These are phyloP conservation scores for Trypanosoma cruzi DNA, from an alignment of 208 protist species.

Conservation along the genomic window DNA sequence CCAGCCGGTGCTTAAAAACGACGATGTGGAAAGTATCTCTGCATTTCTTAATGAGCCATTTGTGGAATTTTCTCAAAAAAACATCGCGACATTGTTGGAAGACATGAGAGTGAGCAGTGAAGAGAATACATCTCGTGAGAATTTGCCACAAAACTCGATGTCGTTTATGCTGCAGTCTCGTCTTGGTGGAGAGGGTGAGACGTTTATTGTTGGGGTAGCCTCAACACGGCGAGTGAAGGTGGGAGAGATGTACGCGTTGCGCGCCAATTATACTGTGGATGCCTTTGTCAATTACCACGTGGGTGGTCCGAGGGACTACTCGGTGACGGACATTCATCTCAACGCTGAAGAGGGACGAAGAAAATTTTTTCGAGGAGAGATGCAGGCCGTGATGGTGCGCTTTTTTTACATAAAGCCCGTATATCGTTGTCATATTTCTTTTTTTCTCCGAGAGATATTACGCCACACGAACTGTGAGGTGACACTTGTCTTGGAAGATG, in stretches of 20 bases:
- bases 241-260: slow-evolving; percentile 80
- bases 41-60: slow-evolving; percentile 29
- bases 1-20: background rate
- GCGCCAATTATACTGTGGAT: slow-evolving; percentile 89
- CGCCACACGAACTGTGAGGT: slow-evolving; percentile 52
- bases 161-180: background rate
- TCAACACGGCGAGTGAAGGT: slow-evolving; percentile 54
- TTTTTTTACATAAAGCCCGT: slow-evolving; percentile 67
- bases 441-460: slow-evolving; percentile 84
- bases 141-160: background rate
- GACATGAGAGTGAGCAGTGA: slow-evolving; percentile 2
- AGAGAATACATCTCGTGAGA: background rate
- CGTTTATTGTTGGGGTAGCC: slow-evolving; percentile 53
- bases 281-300: slow-evolving; percentile 77
- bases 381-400: slow-evolving; percentile 64
- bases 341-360: slow-evolving; percentile 33
- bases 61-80: slow-evolving; percentile 21
- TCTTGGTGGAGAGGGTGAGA: background rate
- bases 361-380: slow-evolving; percentile 44
- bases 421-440: slow-evolving; percentile 62
- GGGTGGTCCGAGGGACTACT: slow-evolving; percentile 55
- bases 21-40: slow-evolving; percentile 17
- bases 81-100: slow-evolving; percentile 20
- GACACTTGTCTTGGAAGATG: slow-evolving; percentile 52
- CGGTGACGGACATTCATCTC: slow-evolving; percentile 58